A percentile compares a stretch with the other conserved stretches of the same genome.
Evolutionary conservation across 495 filamentous ascomycete species (phyloP).

Genomic region (Cladorrhinum samala): DNA sequence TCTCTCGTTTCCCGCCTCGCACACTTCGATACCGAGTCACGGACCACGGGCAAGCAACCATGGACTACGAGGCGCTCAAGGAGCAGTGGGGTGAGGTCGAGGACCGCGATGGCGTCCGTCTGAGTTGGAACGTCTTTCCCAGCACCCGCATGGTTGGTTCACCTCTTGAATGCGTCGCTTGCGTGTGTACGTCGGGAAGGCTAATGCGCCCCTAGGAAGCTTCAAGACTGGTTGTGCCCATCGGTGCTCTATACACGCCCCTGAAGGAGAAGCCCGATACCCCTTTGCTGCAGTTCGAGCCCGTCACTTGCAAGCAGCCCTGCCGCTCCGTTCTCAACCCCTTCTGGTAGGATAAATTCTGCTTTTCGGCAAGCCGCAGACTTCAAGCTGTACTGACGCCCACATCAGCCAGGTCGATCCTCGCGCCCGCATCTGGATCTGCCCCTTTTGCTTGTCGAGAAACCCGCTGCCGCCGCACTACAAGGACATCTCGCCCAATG

Average conservation of each 20-base stretch:
- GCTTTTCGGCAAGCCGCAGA: background rate
- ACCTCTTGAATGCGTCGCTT: background rate
- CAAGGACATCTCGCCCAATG: conserved; percentile 94
- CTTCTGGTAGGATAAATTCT: conserved; percentile 62
- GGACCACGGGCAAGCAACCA: conserved; percentile 17
- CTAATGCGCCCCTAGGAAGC: conserved; percentile 63
- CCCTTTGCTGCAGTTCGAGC: conserved; percentile 90
- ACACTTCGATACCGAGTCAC: background rate
- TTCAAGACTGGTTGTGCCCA: conserved; percentile 91
- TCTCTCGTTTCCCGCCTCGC: background rate
- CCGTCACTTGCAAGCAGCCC: conserved; percentile 92
- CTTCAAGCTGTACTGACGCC: conserved; percentile 23
- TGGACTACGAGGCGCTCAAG: conserved; percentile 66
- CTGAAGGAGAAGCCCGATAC: conserved; percentile 91
- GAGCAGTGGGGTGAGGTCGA: conserved; percentile 97
- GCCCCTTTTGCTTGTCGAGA: conserved; percentile 93
- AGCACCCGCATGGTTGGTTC: conserved; percentile 82
- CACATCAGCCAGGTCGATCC: conserved; percentile 79
- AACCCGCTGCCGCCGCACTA: conserved; percentile 96
- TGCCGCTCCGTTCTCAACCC: conserved; percentile 96
- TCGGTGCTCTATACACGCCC: conserved; percentile 93
- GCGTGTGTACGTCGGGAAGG: conserved; percentile 3
- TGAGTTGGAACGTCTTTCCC: conserved; percentile 99
- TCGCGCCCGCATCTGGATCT: conserved; percentile 94
- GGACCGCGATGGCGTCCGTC: conserved; percentile 90